Evolutionary conservation across 441 rosid species (phyloP).

Genomic region (Manihot esculenta): DNA sequence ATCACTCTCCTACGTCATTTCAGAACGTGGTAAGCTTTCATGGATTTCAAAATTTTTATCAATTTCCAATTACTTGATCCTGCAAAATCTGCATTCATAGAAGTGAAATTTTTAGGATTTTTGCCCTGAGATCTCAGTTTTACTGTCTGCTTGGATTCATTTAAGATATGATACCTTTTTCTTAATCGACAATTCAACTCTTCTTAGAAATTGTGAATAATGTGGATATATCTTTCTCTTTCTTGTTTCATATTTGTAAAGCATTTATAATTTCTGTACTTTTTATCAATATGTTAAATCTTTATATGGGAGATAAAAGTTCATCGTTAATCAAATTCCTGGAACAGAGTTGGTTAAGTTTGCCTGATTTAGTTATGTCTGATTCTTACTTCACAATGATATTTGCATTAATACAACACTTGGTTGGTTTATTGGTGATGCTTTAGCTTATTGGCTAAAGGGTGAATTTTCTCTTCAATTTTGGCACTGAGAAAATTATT

Average conservation of each 20-base stretch:
- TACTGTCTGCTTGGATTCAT: not conserved
- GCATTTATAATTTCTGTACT: no score
- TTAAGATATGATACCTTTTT: not conserved
- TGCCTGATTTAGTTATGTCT: no score
- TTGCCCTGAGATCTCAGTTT: not conserved
- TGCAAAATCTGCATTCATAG: constrained; percentile 6
- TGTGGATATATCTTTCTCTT: no score
- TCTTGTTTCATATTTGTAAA: no score
- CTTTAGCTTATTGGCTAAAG: not conserved
- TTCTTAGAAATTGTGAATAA: not conserved
- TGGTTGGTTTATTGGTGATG: not conserved
- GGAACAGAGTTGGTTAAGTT: no score
- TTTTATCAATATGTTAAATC: no score
- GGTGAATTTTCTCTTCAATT: no score
- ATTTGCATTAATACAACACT: no score
- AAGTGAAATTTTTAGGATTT: not conserved
- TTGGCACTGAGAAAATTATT: no score
- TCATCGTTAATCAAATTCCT: no score
- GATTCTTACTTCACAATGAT: no score
- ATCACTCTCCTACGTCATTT: constrained; percentile 35
- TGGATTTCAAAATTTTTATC: not conserved
- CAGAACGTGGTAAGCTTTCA: constrained; percentile 24
- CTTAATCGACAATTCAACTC: not conserved
- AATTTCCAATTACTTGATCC: not conserved
- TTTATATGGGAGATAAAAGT: no score